Evolutionary conservation across 805 yeast species (phyloP), one percentile per base, ranked within the genome.

Genomic region (Jamesozyma hellenica): DNA sequence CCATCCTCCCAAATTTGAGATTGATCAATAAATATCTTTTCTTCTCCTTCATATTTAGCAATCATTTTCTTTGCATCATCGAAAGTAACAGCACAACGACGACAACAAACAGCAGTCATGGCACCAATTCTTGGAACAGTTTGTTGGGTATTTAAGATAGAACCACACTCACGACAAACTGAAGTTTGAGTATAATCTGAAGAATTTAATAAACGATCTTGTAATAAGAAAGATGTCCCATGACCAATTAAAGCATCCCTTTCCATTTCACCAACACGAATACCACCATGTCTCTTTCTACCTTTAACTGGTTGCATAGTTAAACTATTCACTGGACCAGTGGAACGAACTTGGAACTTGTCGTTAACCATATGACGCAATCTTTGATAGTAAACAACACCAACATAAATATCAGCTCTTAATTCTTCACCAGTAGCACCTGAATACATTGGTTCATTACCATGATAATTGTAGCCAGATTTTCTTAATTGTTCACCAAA

Each of bases 271-370:
- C 98, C 98, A 30, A 92, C 94, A 74, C 98, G 94, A 52, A 92
- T 92, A 82, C 98, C 98, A 67, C 98, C 98, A 49, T 82, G 79
- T 69, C 97, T 79, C 79, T 92, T 92, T 70, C 98, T 82, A 56
- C 98, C 98, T 69, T 92, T 92, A 41, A 92, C 98, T 31, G 98
- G 98, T 72, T 92, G 98, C 96, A 90, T 87, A 14, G 97, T 92
- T 61, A 92, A 74, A 28, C 92, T 77, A 65, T 90, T 90, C 21
- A 92, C 97, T 6, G 97, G 97, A 59, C 98, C 98, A 14, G 98
- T 92, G 4, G 96, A 85, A 68, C 98, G 82, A 38, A 92, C 98
- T 70, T 92, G 98, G 83, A 87, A 92, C 75, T 92, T 92, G 63
- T 92, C 98, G 71, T 92, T 92, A 48, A 92, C 98, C 98, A 92